Base-by-base conservation (phyloP, 169 alveolate genomes). In the Pseudocohnilembus persalinus region DNA sequence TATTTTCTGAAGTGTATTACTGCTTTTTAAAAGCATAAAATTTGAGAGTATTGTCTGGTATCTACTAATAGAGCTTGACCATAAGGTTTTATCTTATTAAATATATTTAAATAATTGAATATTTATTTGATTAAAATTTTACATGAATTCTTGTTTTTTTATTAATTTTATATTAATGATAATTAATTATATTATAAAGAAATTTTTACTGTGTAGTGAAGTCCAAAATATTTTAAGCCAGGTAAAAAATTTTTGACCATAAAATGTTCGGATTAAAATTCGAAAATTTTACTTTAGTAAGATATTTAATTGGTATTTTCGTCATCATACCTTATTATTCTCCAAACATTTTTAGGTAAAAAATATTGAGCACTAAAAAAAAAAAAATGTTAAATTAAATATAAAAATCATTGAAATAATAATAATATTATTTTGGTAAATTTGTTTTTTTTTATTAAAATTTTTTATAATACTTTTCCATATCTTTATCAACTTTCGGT, bases 151-250 rank as follows among this genome's bases (percentile, higher is more conserved):
- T n/a, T n/a, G n/a, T n/a, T n/a, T n/a, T n/a, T n/a, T n/a, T n/a
- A n/a, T n/a, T n/a, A n/a, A n/a, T n/a, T n/a, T n/a, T n/a, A n/a
- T n/a, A n/a, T n/a, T n/a, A n/a, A n/a, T n/a, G n/a, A n/a, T n/a
- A n/a, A n/a, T n/a, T n/a, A n/a, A n/a, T n/a, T n/a, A 0, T 33
- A 33, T 77, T 1, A 77, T 0, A 77, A 24, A 33, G 20, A 33
- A 64, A 28, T 79, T 27, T 29, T 6, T 79, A 79, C 84, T 30
- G 73, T 72, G 29, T 29, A 68, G 49, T 73, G 29, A 49, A 33
- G 34, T n/a, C 76, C 84, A 79, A 79, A 79, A 63, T 73, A 79
- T 29, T 73, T 49, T 15, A 79, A 63, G 0, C 84, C 84, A 63
- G 84, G 84, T 4, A 79, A 49, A 63, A 34, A 29, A 64, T 64